Evolutionary conservation across 768 basidiomycete genomes (phyloP), one percentile per base, ranked within the genome.

Genomic region (Leccinum boreale): DNA sequence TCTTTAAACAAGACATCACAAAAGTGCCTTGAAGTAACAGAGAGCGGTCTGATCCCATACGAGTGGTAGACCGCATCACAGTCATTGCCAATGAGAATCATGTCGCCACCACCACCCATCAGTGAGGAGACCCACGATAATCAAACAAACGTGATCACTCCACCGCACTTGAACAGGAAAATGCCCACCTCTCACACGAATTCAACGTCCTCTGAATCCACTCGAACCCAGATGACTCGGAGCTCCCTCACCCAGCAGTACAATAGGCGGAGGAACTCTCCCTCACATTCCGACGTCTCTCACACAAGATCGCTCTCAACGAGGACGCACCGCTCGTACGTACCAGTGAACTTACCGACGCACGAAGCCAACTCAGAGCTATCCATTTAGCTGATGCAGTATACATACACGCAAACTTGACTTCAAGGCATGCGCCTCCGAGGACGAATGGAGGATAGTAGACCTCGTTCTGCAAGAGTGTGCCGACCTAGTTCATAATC

Each of bases 61-160:
- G 19, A 21, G 19, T 46, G 47, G 42, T 46, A 52, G 28, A 56
- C 26, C 36, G 8, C 17, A 50, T 47, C 50, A 33, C 57, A 94
- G 92, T 94, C 65, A 89, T 96, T 15, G 94, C 87, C 8, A 84
- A 91, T 50, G 87, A 87, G n/a, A 97, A 98, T 54, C 78, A 76
- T 28, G 26, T 28, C 26, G 8, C 26, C 26, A 28, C 26, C 26
- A 28, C 26, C 26, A 28, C 26, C 26, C 26, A 28, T 28, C 26
- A 28, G 26, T 8, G 26, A 28, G 26, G 26, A 28, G 26, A 28
- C 26, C 26, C 26, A 28, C 8, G 26, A 28, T 28, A 28, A 28
- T 28, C 26, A 8, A 28, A 28, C 26, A 28, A 28, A 28, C 56
- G 62, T 50, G 61, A 66, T 9, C 61, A 64, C 39, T 61, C 60